phyloP scores from a whole-genome alignment of 2,329 filamentous ascomycete genomes.

The Epichloe amarillans region DNA sequence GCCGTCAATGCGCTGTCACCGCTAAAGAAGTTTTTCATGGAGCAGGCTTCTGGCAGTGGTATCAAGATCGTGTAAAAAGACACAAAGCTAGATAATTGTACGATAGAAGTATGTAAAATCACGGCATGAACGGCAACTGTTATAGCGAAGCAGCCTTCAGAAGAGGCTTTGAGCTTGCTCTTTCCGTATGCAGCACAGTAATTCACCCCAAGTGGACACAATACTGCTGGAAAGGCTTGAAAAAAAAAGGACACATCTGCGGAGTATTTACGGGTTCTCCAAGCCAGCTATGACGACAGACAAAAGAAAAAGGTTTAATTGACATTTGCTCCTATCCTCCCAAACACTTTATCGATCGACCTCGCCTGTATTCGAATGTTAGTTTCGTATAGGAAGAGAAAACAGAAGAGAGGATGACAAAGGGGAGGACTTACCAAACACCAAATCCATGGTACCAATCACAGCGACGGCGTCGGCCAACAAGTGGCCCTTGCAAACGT shows the following conservation, averaged over 20 bases:
- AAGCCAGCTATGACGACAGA: constrained; percentile 25
- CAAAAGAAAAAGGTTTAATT: constrained; percentile 19
- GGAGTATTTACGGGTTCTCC: constrained; percentile 25
- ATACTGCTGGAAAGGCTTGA: not conserved
- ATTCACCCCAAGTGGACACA: too few relatives aligned
- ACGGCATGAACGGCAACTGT: not conserved
- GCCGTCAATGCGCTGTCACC: constrained; percentile 62
- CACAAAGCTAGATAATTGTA: not conserved
- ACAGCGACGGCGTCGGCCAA: constrained; percentile 94
- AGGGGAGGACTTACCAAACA: constrained; percentile 53
- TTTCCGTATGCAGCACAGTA: too few relatives aligned
- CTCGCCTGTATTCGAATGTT: constrained; percentile 32
- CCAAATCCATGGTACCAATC: constrained; percentile 80
- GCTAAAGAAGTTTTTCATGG: constrained; percentile 80
- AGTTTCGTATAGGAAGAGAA: not conserved
- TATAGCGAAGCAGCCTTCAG: not conserved
- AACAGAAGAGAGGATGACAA: not conserved
- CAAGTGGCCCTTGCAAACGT: constrained; percentile 82
- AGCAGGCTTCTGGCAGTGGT: constrained; percentile 46
- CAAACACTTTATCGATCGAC: constrained; percentile 39
- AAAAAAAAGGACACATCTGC: constrained; percentile 11
- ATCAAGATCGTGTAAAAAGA: constrained; percentile 25
- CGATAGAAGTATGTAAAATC: not conserved
- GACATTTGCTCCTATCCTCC: constrained; percentile 16
- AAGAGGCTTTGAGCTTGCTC: too few relatives aligned